Evolutionary conservation across 352 stramenopile genomes (phyloP).

Genomic region (Pythium rishiriense): DNA sequence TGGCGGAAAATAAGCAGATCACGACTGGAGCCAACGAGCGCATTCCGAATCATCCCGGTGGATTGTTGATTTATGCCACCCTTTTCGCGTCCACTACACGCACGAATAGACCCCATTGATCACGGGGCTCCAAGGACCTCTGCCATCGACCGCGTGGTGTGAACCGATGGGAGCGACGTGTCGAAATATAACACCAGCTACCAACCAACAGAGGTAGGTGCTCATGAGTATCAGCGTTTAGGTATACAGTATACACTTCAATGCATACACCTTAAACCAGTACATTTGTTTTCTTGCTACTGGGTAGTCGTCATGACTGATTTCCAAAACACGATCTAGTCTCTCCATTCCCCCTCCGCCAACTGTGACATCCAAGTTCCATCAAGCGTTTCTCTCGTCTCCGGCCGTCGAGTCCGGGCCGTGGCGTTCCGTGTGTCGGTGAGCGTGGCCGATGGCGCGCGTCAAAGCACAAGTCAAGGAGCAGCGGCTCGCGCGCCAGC

Average conservation of each 20-base stretch:
- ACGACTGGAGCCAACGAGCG: too few relatives aligned
- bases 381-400: neutral
- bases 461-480: slow-evolving; percentile 17
- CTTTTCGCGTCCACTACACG: too few relatives aligned
- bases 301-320: neutral
- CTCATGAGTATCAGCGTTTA: too few relatives aligned
- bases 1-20: too few relatives aligned
- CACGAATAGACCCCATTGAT: too few relatives aligned
- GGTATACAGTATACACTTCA: neutral
- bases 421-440: neutral
- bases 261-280: neutral
- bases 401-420: neutral
- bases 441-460: slow-evolving; percentile 7
- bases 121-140: too few relatives aligned
- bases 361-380: slow-evolving; percentile 1
- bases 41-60: too few relatives aligned
- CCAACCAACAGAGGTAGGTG: too few relatives aligned
- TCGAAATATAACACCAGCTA: too few relatives aligned
- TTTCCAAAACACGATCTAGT: neutral
- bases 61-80: too few relatives aligned
- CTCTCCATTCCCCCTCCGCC: neutral
- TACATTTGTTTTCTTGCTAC: neutral
- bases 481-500: neutral
- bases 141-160: too few relatives aligned
- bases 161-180: too few relatives aligned